Evolutionary conservation across 1,284 basidiomycete species (phyloP).

Genomic region (Rhodotorula mucilaginosa): DNA sequence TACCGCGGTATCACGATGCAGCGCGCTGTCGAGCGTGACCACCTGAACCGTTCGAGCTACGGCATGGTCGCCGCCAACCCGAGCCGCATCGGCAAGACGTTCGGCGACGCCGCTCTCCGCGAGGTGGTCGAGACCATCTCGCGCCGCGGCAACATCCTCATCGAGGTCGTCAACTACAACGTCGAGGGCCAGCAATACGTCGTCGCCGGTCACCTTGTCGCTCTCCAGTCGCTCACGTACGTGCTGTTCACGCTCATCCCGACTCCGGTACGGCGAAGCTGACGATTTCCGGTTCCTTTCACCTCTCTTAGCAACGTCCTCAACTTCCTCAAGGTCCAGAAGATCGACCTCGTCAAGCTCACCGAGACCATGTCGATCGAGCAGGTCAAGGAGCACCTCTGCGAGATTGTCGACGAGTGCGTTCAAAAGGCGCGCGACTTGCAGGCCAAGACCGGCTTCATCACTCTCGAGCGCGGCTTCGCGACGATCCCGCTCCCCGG

Average conservation of each 20-base stretch:
- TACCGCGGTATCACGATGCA: constrained; percentile 99
- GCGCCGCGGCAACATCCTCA: constrained; percentile 68
- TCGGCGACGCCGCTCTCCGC: constrained; percentile 79
- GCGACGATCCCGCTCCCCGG: constrained; percentile 87
- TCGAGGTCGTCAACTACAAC: constrained; percentile 97
- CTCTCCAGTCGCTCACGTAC: constrained; percentile 89
- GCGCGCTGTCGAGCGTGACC: constrained; percentile 91
- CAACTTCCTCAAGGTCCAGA: constrained; percentile 94
- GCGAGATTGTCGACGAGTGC: constrained; percentile 83
- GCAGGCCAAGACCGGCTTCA: constrained; percentile 78
- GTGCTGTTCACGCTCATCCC: not conserved
- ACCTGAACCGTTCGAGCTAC: constrained; percentile 88
- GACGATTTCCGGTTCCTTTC: not conserved
- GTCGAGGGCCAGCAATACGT: constrained; percentile 97
- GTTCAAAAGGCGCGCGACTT: constrained; percentile 70
- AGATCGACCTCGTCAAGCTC: constrained; percentile 92
- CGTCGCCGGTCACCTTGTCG: constrained; percentile 90
- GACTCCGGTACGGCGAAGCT: not conserved
- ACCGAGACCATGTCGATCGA: constrained; percentile 78
- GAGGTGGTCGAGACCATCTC: constrained; percentile 93
- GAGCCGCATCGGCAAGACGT: constrained; percentile 86
- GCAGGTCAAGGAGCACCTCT: constrained; percentile 86
- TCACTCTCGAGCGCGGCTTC: constrained; percentile 93
- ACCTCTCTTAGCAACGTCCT: constrained; percentile 58
- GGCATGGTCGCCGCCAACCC: constrained; percentile 99